phyloP scores from a whole-genome alignment of 495 filamentous ascomycete species.

The Penicillium diatomitis region DNA sequence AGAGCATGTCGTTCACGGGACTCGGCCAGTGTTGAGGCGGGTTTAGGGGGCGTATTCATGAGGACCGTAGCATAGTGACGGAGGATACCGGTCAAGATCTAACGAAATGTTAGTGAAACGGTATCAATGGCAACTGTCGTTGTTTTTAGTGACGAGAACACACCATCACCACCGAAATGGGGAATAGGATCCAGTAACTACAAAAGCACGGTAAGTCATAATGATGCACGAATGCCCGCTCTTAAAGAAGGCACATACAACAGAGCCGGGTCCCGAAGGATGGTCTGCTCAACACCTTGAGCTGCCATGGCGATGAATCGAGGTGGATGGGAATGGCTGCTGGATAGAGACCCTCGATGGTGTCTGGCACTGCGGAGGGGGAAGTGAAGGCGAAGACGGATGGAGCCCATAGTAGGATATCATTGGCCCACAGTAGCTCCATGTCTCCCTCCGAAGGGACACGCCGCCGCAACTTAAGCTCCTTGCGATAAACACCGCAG shows the following conservation, averaged over 20 bases:
- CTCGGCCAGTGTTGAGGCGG: conserved; percentile 60
- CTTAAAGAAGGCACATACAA: conserved; percentile 51
- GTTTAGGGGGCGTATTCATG: conserved; percentile 79
- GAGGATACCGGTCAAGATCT: conserved; percentile 91
- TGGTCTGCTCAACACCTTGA: conserved; percentile 80
- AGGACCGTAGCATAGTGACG: conserved; percentile 91
- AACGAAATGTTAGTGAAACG: neutral
- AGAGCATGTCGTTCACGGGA: conserved; percentile 84
- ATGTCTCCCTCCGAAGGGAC: conserved; percentile 29
- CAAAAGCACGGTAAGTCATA: conserved; percentile 11
- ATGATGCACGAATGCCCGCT: neutral
- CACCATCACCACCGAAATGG: conserved; percentile 97
- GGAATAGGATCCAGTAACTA: conserved; percentile 97
- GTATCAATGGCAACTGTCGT: neutral
- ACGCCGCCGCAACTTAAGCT: conserved; percentile 37
- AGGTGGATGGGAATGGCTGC: neutral
- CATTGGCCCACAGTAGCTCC: conserved; percentile 30
- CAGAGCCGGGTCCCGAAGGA: conserved; percentile 96
- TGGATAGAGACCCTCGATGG: neutral
- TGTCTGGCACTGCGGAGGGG: conserved; percentile 3
- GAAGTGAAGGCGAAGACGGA: conserved; percentile 7
- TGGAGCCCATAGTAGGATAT: conserved; percentile 12
- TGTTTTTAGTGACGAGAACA: neutral
- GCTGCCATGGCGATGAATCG: conserved; percentile 70
- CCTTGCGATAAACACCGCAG: conserved; percentile 15